Evolutionary conservation across 495 filamentous ascomycete genomes (phyloP), one percentile per base, ranked within the genome.

Genomic region (Penicillium angulare): DNA sequence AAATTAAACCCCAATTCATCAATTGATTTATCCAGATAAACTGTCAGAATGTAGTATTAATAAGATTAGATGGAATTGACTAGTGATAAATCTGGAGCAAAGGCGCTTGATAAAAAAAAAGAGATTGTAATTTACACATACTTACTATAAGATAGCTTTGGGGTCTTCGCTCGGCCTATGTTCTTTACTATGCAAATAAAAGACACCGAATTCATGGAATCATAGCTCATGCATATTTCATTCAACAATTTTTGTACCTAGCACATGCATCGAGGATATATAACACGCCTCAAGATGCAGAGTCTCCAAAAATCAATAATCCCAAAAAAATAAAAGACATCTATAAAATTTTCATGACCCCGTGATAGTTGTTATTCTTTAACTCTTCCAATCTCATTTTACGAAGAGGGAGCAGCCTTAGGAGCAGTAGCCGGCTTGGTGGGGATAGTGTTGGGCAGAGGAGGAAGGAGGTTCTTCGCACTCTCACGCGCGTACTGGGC

Each of bases 401-500:
- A 56, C 8, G 39, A 48, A 4, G 44, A 32, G 24, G 55, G 55
- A 7, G 63, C 53, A 50, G 46, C 55, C 17, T 64, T 61, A 20
- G 64, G 52, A 12, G 58, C 60, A 39, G 41, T 64, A 17, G 63
- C 35, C 27, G 64, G 65, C 45, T 55, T 59, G 26, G 69, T 73
- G 27, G 72, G 71, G 9, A 74, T 51, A n/a, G 61, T 71, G 12
- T 64, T 62, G 7, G 72, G 56, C 52, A 75, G 55, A 5, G 62
- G 68, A 1, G 73, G 75, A 13, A 76, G 71, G 39, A 67, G 47
- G 53, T 63, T 71, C 65, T 65, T 74, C 13, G 73, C 66, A 45
- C 63, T 65, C 55, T 77, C 73, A 17, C 92, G 75, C 13, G 87
- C 84, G 66, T 87, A 85, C 77, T 98, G 92, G 43, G 88, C 86